Evolutionary conservation across 2,329 filamentous ascomycete species (phyloP).

Genomic region (Colletotrichum musae): DNA sequence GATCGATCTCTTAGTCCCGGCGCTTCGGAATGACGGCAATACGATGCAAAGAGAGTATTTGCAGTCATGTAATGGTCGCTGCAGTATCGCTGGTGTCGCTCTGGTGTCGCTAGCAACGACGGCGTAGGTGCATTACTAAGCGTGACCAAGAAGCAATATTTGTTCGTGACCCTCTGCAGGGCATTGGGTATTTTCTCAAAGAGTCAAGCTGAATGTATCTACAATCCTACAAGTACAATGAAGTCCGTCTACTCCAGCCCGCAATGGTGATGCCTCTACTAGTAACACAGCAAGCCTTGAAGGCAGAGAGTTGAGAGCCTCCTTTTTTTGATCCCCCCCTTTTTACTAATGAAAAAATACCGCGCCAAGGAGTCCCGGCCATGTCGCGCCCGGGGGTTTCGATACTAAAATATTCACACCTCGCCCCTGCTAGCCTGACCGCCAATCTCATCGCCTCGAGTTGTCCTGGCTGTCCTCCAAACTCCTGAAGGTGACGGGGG

Average conservation of each 20-base stretch:
- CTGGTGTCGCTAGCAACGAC: too few relatives aligned
- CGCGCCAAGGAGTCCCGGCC: not conserved
- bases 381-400: too few relatives aligned
- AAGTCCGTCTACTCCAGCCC: slow-evolving; percentile 37
- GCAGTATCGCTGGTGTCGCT: too few relatives aligned
- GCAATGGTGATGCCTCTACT: slow-evolving; percentile 34
- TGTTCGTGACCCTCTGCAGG: slow-evolving; percentile 1
- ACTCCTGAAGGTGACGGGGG: slow-evolving; percentile 49
- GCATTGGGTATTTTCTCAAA: slow-evolving; percentile 1
- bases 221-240: slow-evolving; percentile 40
- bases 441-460: slow-evolving; percentile 43
- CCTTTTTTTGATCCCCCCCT: not conserved
- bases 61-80: too few relatives aligned
- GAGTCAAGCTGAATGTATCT: slow-evolving; percentile 36
- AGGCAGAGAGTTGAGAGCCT: slow-evolving; percentile 40
- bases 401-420: too few relatives aligned
- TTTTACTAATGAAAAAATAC: slow-evolving; percentile 11
- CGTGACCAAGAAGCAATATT: not conserved
- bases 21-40: too few relatives aligned
- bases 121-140: too few relatives aligned
- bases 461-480: slow-evolving; percentile 18
- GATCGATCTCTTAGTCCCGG: too few relatives aligned
- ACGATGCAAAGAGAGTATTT: too few relatives aligned
- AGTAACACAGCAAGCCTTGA: slow-evolving; percentile 34
- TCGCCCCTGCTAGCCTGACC: not conserved